Percentiles rank a stretch among this genome's conserved stretches.
phyloP scores from a whole-genome alignment of 2,329 filamentous ascomycete species.

The Paraconiothyrium brasiliense region DNA sequence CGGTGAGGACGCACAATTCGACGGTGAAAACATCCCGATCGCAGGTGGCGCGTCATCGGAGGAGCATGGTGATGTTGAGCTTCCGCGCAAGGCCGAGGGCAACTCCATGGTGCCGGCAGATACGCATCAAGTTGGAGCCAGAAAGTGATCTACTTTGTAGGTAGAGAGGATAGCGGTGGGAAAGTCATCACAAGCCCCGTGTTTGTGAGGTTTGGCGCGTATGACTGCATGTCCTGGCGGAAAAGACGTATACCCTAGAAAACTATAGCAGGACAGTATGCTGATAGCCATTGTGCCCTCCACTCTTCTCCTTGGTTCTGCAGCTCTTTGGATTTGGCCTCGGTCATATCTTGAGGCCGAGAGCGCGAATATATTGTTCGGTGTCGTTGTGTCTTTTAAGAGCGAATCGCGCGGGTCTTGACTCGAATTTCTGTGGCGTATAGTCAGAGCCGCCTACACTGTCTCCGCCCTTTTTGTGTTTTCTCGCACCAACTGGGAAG shows the following conservation, averaged over 20 bases:
- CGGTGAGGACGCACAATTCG: neutral
- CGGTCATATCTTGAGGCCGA: too few species aligned
- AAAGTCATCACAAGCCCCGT: neutral
- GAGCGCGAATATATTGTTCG: too few species aligned
- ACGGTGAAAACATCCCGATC: neutral
- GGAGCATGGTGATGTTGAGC: neutral
- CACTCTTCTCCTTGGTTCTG: neutral
- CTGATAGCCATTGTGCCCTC: neutral
- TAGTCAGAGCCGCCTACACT: too few species aligned
- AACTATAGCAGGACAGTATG: too few species aligned
- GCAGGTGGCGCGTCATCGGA: neutral
- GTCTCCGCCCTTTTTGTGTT: neutral
- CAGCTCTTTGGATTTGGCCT: neutral
- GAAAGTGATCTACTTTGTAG: neutral
- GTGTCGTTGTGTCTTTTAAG: too few species aligned
- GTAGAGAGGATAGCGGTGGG: neutral
- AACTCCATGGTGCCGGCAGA: neutral
- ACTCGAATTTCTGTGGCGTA: too few species aligned
- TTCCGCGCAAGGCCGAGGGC: neutral
- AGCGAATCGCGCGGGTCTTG: too few species aligned
- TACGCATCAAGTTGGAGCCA: neutral
- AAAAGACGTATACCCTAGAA: neutral
- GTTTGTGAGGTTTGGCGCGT: conserved; percentile 1
- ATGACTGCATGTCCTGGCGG: neutral
- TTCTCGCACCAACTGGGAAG: neutral